Evolutionary conservation across 129 eudicot species (phyloP).

Genomic region (Smallanthus sonchifolius): DNA sequence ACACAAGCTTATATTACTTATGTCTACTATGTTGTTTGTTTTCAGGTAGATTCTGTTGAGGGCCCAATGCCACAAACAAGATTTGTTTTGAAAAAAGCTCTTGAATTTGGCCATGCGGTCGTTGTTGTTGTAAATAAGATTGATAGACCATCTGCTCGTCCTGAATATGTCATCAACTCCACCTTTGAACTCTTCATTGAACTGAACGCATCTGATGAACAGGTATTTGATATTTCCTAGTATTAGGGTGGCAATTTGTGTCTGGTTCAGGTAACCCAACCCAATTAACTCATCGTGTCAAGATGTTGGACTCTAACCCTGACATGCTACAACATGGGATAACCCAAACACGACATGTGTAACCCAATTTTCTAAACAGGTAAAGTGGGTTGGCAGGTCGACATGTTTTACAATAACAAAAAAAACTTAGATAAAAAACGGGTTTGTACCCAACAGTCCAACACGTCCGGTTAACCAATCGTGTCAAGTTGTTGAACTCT

Average conservation of each 20-base stretch:
- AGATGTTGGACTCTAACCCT: too few relatives aligned
- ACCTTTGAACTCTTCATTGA: constrained; percentile 97
- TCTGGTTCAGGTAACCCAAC: not conserved
- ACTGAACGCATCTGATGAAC: constrained; percentile 97
- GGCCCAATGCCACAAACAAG: constrained; percentile 99
- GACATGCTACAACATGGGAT: too few relatives aligned
- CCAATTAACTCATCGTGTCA: not conserved
- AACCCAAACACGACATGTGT: too few relatives aligned
- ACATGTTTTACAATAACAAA: too few relatives aligned
- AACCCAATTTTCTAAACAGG: too few relatives aligned
- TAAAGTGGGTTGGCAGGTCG: too few relatives aligned
- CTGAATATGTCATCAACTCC: constrained; percentile 88
- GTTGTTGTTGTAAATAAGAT: constrained; percentile 92
- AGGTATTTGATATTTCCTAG: constrained; percentile 59
- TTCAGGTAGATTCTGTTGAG: constrained; percentile 98
- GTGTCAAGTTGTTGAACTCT: too few relatives aligned
- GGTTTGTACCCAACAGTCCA: too few relatives aligned
- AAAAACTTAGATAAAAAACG: too few relatives aligned
- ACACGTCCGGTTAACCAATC: too few relatives aligned
- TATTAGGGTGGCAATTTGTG: not conserved
- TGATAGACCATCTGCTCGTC: constrained; percentile 97
- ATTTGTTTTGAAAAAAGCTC: constrained; percentile 95
- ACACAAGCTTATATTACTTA: constrained; percentile 1
- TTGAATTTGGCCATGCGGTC: constrained; percentile 97
- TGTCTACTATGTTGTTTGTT: constrained; percentile 7